Evolutionary conservation across 768 basidiomycete species (phyloP).

Genomic region (Neoboletus subvelutipes): DNA sequence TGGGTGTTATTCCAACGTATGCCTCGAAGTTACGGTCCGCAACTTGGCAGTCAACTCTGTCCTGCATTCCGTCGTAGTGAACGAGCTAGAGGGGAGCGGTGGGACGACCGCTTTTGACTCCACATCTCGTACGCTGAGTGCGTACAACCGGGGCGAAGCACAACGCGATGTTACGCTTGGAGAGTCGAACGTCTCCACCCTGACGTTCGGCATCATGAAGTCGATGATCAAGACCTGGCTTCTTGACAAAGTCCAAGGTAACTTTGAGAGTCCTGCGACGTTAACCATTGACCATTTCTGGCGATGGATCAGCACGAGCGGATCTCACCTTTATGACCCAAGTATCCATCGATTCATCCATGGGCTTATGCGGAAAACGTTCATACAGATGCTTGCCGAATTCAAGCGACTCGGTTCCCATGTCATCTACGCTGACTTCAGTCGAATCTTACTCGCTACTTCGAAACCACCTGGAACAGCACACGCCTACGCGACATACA

Average conservation of each 20-base stretch:
- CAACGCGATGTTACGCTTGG: slow-evolving; percentile 77
- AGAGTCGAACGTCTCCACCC: slow-evolving; percentile 83
- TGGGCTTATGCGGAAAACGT: slow-evolving; percentile 96
- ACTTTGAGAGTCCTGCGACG: slow-evolving; percentile 63
- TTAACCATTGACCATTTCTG: slow-evolving; percentile 91
- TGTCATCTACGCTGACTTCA: slow-evolving; percentile 92
- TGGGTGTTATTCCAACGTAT: slow-evolving; percentile 91
- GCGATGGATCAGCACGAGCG: slow-evolving; percentile 90
- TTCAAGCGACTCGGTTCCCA: slow-evolving; percentile 93
- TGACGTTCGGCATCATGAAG: slow-evolving; percentile 83
- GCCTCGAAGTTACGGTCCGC: slow-evolving; percentile 83
- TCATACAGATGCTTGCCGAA: slow-evolving; percentile 94
- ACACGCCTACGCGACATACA: slow-evolving; percentile 93
- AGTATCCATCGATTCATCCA: slow-evolving; percentile 91
- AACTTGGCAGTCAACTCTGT: slow-evolving; percentile 95
- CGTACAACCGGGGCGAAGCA: slow-evolving; percentile 68
- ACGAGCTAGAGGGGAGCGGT: slow-evolving; percentile 95
- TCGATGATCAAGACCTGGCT: slow-evolving; percentile 90
- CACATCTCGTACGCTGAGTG: slow-evolving; percentile 84
- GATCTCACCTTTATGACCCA: slow-evolving; percentile 88
- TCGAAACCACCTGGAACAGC: slow-evolving; percentile 96
- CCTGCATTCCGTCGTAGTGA: slow-evolving; percentile 90
- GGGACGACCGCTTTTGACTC: slow-evolving; percentile 94
- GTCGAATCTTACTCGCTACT: slow-evolving; percentile 85
- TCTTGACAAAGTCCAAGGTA: slow-evolving; percentile 74